Base-by-base conservation (phyloP, 2,329 filamentous ascomycete species). In the Catunica adiposa region DNA sequence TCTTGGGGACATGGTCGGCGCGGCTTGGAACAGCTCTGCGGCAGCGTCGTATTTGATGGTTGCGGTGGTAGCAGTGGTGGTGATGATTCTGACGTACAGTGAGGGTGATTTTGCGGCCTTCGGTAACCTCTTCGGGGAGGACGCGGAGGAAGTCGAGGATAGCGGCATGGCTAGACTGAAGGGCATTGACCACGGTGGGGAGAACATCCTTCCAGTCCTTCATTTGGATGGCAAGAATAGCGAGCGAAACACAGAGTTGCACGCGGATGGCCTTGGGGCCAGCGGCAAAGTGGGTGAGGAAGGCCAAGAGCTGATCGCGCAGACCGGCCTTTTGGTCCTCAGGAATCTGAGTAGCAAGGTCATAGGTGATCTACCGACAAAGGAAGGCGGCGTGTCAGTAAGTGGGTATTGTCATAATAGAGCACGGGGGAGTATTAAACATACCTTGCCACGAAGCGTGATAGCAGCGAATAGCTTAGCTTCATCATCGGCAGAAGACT, bases 51-150 rank as follows among this genome's bases (percentile, higher is more conserved):
- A 17, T 11, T 17, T 44, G 17, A n/a, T 44, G 54, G 29, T 53
- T 38, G 38, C 52, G 48, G 37, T 51, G 34, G n/a, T 26, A 34
- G 46, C 29, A 34, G 20, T 44, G 17, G 23, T 52, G 54, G 48
- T 37, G 71, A 69, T 70, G 73, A 68, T 71, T 67, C 67, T 82
- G 78, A 90, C 88, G 75, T 92, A 95, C 89, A 80, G 88, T 89
- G 73, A 98, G 79, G 77, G 89, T 95, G 78, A 98, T 96, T 75
- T 97, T 98, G 72, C 92, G 88, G 73, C 92, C 92, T 77, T 98
- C 90, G 63, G 87, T 97, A 66, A 98, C 92, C 78, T 98, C 92
- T 76, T 98, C 92, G 56, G 92, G 92, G 62, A 98, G 82, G 64
- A 98, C 89, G 69, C 88, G 89, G 62, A 98, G 77, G 69, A 98